Percentiles rank a stretch among this genome's conserved stretches.
Evolutionary conservation across 2,329 filamentous ascomycete species (phyloP).

Genomic region (Colletotrichum limetticola): DNA sequence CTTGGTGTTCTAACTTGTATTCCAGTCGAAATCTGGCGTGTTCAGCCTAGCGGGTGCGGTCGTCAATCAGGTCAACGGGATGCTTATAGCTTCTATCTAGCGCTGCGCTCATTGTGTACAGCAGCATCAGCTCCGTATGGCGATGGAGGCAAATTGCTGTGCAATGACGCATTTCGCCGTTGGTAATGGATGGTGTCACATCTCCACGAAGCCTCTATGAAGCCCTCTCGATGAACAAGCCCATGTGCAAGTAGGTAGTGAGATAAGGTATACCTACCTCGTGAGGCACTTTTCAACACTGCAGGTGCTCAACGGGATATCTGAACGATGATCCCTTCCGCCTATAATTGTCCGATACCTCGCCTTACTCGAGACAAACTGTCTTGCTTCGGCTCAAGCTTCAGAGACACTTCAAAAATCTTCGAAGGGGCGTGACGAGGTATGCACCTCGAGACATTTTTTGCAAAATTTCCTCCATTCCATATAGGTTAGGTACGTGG

Average conservation of each 20-base stretch:
- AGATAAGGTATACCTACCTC: too few relatives aligned
- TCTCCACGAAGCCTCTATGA: neutral
- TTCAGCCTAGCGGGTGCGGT: neutral
- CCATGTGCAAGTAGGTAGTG: neutral
- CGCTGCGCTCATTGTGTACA: conserved; percentile 5
- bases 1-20: neutral
- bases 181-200: neutral
- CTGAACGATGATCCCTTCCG: neutral
- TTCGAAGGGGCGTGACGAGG: neutral
- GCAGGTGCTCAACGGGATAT: neutral
- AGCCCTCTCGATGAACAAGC: neutral
- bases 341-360: neutral
- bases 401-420: neutral
- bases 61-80: neutral
- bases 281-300: neutral
- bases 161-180: neutral
- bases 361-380: conserved; percentile 4
- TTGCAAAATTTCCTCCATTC: neutral
- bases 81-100: neutral
- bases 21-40: neutral
- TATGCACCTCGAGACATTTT: conserved; percentile 14
- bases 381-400: conserved; percentile 15
- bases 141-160: neutral
- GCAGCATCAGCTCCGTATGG: conserved; percentile 1
- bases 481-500: neutral